Conservation (phyloP, 768 basidiomycete genomes). For the Phylloporus rhodoxanthus region DNA sequence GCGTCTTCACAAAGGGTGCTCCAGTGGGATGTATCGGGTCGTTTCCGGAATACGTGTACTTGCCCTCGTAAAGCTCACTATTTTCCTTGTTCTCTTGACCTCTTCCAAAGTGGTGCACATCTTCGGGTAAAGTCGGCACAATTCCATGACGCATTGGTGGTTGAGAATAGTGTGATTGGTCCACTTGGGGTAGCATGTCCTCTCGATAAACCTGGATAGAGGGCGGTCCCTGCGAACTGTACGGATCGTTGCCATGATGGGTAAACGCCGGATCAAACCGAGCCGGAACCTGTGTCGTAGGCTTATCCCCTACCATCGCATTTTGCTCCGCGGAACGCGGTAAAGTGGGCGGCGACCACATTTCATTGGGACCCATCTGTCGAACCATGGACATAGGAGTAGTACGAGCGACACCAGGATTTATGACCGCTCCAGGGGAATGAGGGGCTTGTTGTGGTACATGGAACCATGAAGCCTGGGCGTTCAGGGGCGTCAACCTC, state of each 20-base stretch:
- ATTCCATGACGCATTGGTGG: constrained; percentile 6
- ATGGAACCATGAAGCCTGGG: constrained; percentile 17
- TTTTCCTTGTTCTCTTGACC: constrained; percentile 38
- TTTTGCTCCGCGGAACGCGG: constrained; percentile 38
- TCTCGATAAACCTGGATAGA: constrained; percentile 22
- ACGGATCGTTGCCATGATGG: constrained; percentile 16
- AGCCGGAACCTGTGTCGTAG: constrained; percentile 39
- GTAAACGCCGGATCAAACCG: constrained; percentile 40
- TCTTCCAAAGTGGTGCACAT: constrained; percentile 7
- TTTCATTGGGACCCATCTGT: constrained; percentile 2
- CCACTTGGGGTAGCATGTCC: constrained; percentile 13
- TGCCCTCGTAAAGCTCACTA: constrained; percentile 12
- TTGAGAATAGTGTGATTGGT: constrained; percentile 17
- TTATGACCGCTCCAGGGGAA: constrained; percentile 13
- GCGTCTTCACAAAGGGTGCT: constrained; percentile 31
- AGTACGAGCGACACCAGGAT: constrained; percentile 9
- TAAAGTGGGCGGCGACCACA: constrained; percentile 35
- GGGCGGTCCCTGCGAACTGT: constrained; percentile 6
- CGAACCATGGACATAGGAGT: constrained; percentile 10
- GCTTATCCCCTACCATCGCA: constrained; percentile 34
- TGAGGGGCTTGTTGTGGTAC: constrained; percentile 4
- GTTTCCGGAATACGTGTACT: constrained; percentile 11
- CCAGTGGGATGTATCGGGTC: constrained; percentile 21
- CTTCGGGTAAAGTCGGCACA: constrained; percentile 12
- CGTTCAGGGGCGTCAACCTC: constrained; percentile 2